Conservation (phyloP, 1,139 yeast species). For the Suhomyces anneliseae region DNA sequence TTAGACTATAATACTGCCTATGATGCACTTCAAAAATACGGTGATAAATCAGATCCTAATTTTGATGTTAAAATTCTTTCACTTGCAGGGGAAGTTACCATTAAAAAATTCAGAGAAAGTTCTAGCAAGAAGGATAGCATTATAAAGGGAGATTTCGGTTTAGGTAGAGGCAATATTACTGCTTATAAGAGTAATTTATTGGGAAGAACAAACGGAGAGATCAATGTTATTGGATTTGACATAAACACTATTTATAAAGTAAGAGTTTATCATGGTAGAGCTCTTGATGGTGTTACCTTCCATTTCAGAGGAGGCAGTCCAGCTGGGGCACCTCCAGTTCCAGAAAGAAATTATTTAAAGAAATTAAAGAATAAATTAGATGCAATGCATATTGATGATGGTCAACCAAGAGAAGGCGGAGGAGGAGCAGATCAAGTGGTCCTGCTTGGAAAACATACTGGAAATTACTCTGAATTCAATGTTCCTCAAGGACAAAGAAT, state of each 20-base stretch:
- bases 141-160: constrained; percentile 44
- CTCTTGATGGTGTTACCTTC: constrained; percentile 69
- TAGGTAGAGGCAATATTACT: constrained; percentile 32
- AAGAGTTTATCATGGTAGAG: constrained; percentile 67
- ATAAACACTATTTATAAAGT: constrained; percentile 41
- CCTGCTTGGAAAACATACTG: constrained; percentile 64
- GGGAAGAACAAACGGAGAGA: constrained; percentile 34
- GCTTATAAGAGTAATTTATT: constrained; percentile 49
- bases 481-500: constrained; percentile 60
- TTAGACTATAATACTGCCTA: constrained; percentile 52
- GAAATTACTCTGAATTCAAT: constrained; percentile 55
- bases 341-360: constrained; percentile 47
- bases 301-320: constrained; percentile 14
- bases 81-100: constrained; percentile 38
- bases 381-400: no score
- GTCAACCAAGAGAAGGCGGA: no score
- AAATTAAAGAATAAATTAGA: constrained; percentile 24
- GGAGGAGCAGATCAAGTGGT: constrained; percentile 16
- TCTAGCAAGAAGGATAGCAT: constrained; percentile 11
- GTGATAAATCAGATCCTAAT: constrained; percentile 31
- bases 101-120: constrained; percentile 27
- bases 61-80: constrained; percentile 52
- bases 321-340: constrained; percentile 37
- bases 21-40: constrained; percentile 29
- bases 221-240: constrained; percentile 31